Base-by-base conservation (phyloP, 129 eudicot genomes). In the Artemisia annua region DNA sequence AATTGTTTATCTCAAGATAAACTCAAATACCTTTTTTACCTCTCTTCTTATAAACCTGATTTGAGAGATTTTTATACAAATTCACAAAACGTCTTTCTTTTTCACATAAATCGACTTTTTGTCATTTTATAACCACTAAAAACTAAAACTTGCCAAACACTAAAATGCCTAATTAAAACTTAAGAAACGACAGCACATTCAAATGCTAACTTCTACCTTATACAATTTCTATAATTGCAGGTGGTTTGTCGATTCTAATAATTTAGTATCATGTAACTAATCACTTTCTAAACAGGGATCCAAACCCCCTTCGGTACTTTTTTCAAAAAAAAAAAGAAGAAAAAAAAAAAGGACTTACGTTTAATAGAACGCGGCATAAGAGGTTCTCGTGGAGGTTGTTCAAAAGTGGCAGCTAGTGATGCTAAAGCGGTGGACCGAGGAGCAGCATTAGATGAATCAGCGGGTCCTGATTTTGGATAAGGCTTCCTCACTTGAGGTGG, bases 401-500 rank as follows among this genome's bases (percentile, higher is more conserved):
- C 94, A 65, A 95, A 95, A n/a, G 69, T 72, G 59, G 94, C 57
- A 20, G 82, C 82, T 39, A 95, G 65, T 56, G 90, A 86, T 20
- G 91, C 83, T 74, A 95, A 80, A 54, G 96, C 91, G 43, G 80
- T 70, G 67, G 97, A 71, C 79, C 81, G 80, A 32, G 96, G 67
- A 65, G 89, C 80, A 11, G 5, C 59, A 53, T 35, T 73, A 15
- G 85, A 64, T 15, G 99, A 75, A 80, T 91, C 97, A 9, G 11
- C 66, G 70, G 86, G 59, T 5, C 26, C 89, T 3, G 97, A 87
- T 71, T 82, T 86, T 50, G 91, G 94, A 79, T 83, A 88, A 10
- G 84, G 82, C 73, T 90, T 91, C 55, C 85, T 85, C 59, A 78
- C 87, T 69, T 80, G 78, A n/a, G 99, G 99, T 20, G 99, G 99